Conservation (phyloP, 495 filamentous ascomycete genomes). For the Choiromyces venosus region DNA sequence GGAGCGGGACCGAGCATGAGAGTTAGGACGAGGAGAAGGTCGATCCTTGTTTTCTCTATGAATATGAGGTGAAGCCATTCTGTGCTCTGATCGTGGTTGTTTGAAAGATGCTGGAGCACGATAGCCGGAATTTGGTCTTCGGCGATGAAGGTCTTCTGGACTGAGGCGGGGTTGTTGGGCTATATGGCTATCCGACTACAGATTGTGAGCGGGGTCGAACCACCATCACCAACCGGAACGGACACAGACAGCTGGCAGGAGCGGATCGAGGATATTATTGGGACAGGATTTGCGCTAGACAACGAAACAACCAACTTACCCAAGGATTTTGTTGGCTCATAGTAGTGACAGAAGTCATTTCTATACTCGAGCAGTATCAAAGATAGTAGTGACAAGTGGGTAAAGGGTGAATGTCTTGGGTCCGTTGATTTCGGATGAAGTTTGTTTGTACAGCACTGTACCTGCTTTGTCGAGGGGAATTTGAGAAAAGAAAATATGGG, state of each 20-base stretch:
- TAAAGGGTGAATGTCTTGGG: not conserved
- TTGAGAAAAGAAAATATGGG: not conserved
- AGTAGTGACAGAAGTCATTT: conserved; percentile 5
- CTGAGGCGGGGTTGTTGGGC: not conserved
- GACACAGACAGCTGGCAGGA: not conserved
- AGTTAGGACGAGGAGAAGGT: conserved; percentile 4
- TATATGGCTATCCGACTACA: conserved; percentile 9
- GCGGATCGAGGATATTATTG: conserved; percentile 6
- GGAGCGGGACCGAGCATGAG: conserved; percentile 6
- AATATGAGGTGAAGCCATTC: not conserved
- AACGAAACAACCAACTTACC: conserved; percentile 22
- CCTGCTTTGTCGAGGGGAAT: not conserved
- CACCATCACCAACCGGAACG: conserved; percentile 1
- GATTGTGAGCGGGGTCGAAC: conserved; percentile 17
- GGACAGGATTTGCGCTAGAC: not conserved
- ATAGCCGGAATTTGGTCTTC: conserved; percentile 8
- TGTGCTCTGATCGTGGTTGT: conserved; percentile 7
- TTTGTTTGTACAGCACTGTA: not conserved
- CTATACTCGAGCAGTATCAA: not conserved
- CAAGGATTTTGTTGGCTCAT: conserved; percentile 18
- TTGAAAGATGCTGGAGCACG: conserved; percentile 17
- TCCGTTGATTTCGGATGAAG: not conserved
- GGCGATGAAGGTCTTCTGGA: conserved; percentile 17
- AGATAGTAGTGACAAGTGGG: not conserved
- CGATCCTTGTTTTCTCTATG: conserved; percentile 9